A percentile compares a stretch with the other conserved stretches of the same genome.
These are phyloP conservation scores for Lactarius tabidus DNA, from an alignment of 768 basidiomycete genomes.

Conservation along the genomic window DNA sequence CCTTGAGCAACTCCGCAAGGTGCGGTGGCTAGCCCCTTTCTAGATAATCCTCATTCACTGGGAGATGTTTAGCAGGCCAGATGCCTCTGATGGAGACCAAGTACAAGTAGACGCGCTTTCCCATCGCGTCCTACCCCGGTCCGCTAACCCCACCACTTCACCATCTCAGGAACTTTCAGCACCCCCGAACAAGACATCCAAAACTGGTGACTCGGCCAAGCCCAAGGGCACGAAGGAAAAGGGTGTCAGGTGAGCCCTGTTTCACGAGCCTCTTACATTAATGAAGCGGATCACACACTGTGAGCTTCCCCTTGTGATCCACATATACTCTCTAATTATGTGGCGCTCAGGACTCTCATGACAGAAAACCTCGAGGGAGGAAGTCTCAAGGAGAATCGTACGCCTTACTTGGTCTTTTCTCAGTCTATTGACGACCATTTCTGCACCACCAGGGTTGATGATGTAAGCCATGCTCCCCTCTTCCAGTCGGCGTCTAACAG, in stretches of 20 bases:
- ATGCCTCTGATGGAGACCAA: conserved; percentile 1
- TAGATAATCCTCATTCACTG: background rate
- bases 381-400: conserved; percentile 27
- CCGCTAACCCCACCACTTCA: background rate
- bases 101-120: conserved; percentile 12
- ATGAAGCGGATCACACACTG: conserved; percentile 9
- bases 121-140: background rate
- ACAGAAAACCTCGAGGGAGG: conserved; percentile 12
- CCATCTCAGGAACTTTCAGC: conserved; percentile 18
- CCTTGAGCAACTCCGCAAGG: conserved; percentile 2
- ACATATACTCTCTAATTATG: conserved; percentile 4
- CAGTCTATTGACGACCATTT: background rate
- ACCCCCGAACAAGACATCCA: conserved; percentile 26
- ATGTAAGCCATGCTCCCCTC: conserved; percentile 8
- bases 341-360: background rate
- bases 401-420: conserved; percentile 23
- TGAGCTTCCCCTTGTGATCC: conserved; percentile 18
- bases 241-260: conserved; percentile 12
- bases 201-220: conserved; percentile 14
- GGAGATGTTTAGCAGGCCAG: background rate
- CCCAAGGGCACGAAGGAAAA: conserved; percentile 15
- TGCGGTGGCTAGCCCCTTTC: background rate
- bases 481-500: conserved; percentile 6
- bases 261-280: conserved; percentile 2
- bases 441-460: conserved; percentile 11